Conservation (phyloP, 345 rosid genomes). For the Syzygium grande region DNA sequence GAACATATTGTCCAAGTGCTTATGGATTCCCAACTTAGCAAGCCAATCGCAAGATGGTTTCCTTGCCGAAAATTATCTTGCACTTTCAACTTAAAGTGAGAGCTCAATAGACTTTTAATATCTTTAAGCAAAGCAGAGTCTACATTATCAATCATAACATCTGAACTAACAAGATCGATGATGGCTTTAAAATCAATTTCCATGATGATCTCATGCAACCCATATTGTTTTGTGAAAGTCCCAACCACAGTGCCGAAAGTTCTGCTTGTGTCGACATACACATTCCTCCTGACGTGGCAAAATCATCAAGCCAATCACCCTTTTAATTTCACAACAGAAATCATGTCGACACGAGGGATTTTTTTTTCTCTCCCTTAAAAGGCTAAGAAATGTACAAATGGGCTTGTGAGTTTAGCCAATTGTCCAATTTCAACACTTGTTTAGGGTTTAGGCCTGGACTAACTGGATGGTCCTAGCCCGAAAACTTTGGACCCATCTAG, state of each 20-base stretch:
- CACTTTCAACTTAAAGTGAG: background rate
- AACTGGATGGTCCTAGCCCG: background rate
- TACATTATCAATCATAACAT: background rate
- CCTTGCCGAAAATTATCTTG: background rate
- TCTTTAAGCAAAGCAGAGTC: background rate
- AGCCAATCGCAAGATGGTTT: background rate
- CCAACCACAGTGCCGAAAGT: background rate
- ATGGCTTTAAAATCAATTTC: background rate
- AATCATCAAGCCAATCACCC: background rate
- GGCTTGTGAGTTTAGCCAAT: background rate
- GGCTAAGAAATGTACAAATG: background rate
- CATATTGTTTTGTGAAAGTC: background rate
- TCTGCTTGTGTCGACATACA: background rate
- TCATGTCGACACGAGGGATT: background rate
- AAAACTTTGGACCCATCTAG: background rate
- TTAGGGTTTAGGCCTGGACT: background rate
- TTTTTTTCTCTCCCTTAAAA: background rate
- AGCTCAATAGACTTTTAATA: background rate
- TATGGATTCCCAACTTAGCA: accelerated
- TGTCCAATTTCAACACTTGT: background rate
- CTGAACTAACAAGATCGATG: background rate
- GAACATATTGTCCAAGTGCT: background rate
- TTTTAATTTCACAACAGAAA: too few relatives aligned
- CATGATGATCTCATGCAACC: background rate
- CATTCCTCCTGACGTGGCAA: background rate